Evolutionary conservation across 441 rosid species (phyloP).

Genomic region (Gossypium schwendimanii): DNA sequence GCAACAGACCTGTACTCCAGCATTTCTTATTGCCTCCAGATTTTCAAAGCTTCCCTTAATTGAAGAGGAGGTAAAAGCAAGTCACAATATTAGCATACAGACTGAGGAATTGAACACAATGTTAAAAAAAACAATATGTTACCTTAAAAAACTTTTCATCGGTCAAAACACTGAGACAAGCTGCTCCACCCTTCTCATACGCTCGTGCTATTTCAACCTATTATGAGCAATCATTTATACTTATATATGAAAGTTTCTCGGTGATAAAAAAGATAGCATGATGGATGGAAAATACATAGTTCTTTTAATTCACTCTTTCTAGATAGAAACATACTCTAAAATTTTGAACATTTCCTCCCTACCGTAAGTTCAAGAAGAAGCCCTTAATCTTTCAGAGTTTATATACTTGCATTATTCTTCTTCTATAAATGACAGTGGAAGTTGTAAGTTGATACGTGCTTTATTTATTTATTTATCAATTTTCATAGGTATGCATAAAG

Average conservation of each 20-base stretch:
- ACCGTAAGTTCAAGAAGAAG: not conserved
- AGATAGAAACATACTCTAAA: not conserved
- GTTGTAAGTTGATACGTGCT: not conserved
- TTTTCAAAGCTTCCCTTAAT: constrained; percentile 86
- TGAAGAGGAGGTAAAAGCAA: constrained; percentile 13
- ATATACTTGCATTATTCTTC: not conserved
- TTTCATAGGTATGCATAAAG: not conserved
- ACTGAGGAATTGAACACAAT: constrained; percentile 8
- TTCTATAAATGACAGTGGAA: not conserved
- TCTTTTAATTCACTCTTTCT: not conserved
- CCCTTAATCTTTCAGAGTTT: not conserved
- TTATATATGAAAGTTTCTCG: not conserved
- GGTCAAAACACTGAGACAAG: constrained; percentile 91
- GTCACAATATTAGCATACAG: not conserved
- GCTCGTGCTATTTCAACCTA: constrained; percentile 83
- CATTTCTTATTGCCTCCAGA: constrained; percentile 68
- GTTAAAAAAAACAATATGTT: not conserved
- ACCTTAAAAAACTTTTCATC: constrained; percentile 85
- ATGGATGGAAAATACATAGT: not conserved
- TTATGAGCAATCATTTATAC: constrained; percentile 11
- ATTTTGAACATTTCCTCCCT: not conserved
- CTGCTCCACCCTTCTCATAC: constrained; percentile 92
- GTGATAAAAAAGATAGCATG: not conserved
- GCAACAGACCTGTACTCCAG: constrained; percentile 67
- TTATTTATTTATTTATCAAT: not conserved